Conservation (phyloP, 2,329 filamentous ascomycete genomes). For the Colletotrichum somersetense region DNA sequence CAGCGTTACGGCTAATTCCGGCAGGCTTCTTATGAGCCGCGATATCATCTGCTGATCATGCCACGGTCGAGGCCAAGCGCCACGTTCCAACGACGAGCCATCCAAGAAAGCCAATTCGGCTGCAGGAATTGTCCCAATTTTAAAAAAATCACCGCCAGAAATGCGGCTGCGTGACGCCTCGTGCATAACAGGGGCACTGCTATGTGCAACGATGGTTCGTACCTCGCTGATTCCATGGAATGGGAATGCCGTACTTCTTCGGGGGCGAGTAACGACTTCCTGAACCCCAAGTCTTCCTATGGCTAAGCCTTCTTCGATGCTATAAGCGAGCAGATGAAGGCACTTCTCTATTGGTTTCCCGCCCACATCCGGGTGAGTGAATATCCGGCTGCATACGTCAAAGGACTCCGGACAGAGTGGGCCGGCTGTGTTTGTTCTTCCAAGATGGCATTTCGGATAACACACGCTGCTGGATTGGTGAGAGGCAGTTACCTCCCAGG, state of each 20-base stretch:
- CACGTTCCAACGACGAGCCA: slow-evolving; percentile 4
- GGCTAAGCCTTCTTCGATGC: not conserved
- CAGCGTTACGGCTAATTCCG: not conserved
- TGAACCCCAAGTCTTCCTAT: not conserved
- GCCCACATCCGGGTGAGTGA: not conserved
- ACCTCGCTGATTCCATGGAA: not conserved
- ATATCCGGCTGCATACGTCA: not conserved
- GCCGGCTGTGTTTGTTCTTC: not conserved
- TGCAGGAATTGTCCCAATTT: slow-evolving; percentile 23
- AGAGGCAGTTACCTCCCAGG: not conserved
- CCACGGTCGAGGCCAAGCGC: not conserved
- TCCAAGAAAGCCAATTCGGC: not conserved
- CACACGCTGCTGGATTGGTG: not conserved
- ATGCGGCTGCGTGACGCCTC: not conserved
- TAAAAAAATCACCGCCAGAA: not conserved
- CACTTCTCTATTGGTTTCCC: not conserved
- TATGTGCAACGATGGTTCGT: not conserved
- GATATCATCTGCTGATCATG: not conserved
- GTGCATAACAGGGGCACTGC: not conserved
- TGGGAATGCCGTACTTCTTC: not conserved
- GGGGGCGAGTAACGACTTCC: slow-evolving; percentile 5
- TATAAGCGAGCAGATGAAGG: not conserved
- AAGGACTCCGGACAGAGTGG: not conserved
- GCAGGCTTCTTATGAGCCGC: not conserved
- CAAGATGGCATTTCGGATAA: not conserved